phyloP scores from a whole-genome alignment of 2,329 filamentous ascomycete genomes.

The Harringtonia aguacate region DNA sequence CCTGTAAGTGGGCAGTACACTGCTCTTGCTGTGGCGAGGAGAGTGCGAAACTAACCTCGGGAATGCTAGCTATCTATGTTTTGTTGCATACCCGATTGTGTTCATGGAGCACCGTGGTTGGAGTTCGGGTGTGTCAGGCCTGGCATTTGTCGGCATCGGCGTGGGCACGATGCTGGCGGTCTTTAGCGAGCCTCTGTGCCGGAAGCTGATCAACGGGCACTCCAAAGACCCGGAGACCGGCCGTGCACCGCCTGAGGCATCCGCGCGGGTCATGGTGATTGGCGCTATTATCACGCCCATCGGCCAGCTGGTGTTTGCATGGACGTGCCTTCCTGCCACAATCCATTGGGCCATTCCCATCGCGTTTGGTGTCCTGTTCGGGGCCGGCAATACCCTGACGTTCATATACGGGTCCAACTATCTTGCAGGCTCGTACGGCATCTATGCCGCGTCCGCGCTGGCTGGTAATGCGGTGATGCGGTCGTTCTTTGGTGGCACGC shows the following conservation, averaged over 20 bases:
- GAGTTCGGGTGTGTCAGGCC: slow-evolving; percentile 60
- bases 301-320: slow-evolving; percentile 78
- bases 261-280: slow-evolving; percentile 69
- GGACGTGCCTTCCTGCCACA: slow-evolving; percentile 67
- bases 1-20: slow-evolving; percentile 34
- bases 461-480: slow-evolving; percentile 66
- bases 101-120: slow-evolving; percentile 68
- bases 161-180: slow-evolving; percentile 53
- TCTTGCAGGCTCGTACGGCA: slow-evolving; percentile 61
- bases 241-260: slow-evolving; percentile 65
- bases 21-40: too few species aligned
- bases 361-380: slow-evolving; percentile 65
- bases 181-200: slow-evolving; percentile 57
- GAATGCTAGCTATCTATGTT: slow-evolving; percentile 67
- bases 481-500: slow-evolving; percentile 54
- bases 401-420: slow-evolving; percentile 77
- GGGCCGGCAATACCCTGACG: slow-evolving; percentile 59
- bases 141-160: slow-evolving; percentile 67
- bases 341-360: slow-evolving; percentile 75
- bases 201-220: slow-evolving; percentile 68
- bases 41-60: too few species aligned
- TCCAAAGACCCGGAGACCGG: slow-evolving; percentile 65
- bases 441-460: slow-evolving; percentile 66
- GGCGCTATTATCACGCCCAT: slow-evolving; percentile 63
- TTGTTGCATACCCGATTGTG: slow-evolving; percentile 81